phyloP scores from a whole-genome alignment of 768 basidiomycete species.

The Lentinula guzmanii region DNA sequence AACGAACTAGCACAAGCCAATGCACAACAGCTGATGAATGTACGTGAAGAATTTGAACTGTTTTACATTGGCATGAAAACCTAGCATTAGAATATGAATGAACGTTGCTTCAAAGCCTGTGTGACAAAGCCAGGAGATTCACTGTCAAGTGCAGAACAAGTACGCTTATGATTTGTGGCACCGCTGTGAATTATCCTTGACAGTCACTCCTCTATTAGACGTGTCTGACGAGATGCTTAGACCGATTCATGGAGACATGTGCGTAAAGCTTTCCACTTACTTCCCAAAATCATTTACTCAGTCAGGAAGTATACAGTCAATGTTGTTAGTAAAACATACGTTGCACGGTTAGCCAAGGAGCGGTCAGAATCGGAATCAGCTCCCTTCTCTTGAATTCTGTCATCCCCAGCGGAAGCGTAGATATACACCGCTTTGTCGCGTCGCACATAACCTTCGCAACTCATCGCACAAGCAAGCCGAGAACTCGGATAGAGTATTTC shows the following conservation, averaged over 20 bases:
- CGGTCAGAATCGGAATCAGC: slow-evolving; percentile 16
- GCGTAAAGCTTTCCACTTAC: slow-evolving; percentile 23
- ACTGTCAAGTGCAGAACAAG: slow-evolving; percentile 69
- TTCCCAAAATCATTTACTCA: neutral
- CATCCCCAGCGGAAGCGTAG: neutral
- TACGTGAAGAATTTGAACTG: slow-evolving; percentile 22
- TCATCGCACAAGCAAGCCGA: too few relatives aligned
- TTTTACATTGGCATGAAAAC: neutral
- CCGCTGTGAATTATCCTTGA: neutral
- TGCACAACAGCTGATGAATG: slow-evolving; percentile 79
- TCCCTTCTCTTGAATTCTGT: neutral
- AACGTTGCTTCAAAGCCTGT: slow-evolving; percentile 75
- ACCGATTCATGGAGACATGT: slow-evolving; percentile 85
- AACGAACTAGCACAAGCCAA: slow-evolving; percentile 68
- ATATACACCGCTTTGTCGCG: too few relatives aligned
- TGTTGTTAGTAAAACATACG: slow-evolving; percentile 68
- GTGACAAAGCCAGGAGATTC: slow-evolving; percentile 69
- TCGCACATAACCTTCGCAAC: too few relatives aligned
- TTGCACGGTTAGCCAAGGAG: slow-evolving; percentile 51
- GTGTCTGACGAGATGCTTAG: slow-evolving; percentile 70
- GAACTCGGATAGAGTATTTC: neutral
- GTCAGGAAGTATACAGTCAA: slow-evolving; percentile 46
- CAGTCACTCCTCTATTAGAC: slow-evolving; percentile 34
- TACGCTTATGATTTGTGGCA: slow-evolving; percentile 18
- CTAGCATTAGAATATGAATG: slow-evolving; percentile 60